Evolutionary conservation across 1,284 basidiomycete genomes (phyloP).

Genomic region (Takashimella tepidaria): DNA sequence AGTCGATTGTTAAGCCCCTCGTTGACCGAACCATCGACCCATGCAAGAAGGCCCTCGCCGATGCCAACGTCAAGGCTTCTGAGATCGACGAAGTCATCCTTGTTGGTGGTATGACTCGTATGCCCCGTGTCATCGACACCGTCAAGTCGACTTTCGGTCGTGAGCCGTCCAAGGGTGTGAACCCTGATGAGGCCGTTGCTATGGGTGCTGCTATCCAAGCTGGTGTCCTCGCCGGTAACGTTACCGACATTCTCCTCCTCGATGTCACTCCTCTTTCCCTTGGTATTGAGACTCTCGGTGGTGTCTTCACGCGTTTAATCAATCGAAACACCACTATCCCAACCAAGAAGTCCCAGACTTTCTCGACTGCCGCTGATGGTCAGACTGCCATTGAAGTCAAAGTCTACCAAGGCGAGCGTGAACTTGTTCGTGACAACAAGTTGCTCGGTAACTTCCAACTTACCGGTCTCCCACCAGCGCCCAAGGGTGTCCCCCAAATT

Average conservation of each 20-base stretch:
- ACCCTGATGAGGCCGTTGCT: slow-evolving; percentile 92
- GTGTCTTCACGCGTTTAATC: slow-evolving; percentile 93
- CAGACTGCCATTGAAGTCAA: slow-evolving; percentile 97
- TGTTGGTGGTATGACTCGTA: slow-evolving; percentile 96
- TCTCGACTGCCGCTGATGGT: slow-evolving; percentile 95
- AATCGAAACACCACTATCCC: slow-evolving; percentile 98
- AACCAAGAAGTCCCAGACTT: slow-evolving; percentile 98
- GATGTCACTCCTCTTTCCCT: slow-evolving; percentile 76
- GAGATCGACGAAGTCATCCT: slow-evolving; percentile 96
- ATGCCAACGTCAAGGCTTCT: slow-evolving; percentile 85
- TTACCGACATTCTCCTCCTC: slow-evolving; percentile 91
- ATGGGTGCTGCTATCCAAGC: slow-evolving; percentile 90
- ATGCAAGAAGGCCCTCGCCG: slow-evolving; percentile 89
- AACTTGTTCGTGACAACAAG: slow-evolving; percentile 91
- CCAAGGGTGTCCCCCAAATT: slow-evolving; percentile 97
- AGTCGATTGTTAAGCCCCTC: slow-evolving; percentile 74
- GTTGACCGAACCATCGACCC: slow-evolving; percentile 91
- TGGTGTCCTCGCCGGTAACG: slow-evolving; percentile 92
- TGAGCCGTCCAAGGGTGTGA: slow-evolving; percentile 95
- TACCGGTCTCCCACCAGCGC: slow-evolving; percentile 89
- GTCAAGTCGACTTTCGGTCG: slow-evolving; percentile 90
- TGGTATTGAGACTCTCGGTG: slow-evolving; percentile 92
- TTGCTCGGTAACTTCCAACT: slow-evolving; percentile 99
- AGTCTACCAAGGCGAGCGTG: slow-evolving; percentile 98
- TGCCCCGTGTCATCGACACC: slow-evolving; percentile 91